These are phyloP conservation scores for Cyberlindnera saturnus DNA, from an alignment of 805 yeast genomes.

Conservation along the genomic window DNA sequence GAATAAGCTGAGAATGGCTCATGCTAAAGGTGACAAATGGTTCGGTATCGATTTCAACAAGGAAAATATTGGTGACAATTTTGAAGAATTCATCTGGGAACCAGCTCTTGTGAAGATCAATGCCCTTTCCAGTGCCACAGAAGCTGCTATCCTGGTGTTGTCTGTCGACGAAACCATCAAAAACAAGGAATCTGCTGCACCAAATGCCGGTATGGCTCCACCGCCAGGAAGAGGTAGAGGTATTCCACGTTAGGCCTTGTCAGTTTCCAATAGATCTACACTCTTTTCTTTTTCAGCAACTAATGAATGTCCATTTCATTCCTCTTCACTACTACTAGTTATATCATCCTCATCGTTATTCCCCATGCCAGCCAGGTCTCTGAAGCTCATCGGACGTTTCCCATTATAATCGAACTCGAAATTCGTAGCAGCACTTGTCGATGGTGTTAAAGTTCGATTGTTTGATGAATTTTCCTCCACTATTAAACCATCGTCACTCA, in stretches of 20 bases:
- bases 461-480: constrained; percentile 4
- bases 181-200: constrained; percentile 57
- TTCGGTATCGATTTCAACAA: constrained; percentile 87
- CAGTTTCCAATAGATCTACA: not conserved
- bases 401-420: not conserved
- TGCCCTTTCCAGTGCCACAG: constrained; percentile 94
- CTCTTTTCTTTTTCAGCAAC: not conserved
- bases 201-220: constrained; percentile 42
- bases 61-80: constrained; percentile 78
- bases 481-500: constrained; percentile 3
- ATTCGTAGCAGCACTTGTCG: not conserved
- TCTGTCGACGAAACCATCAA: constrained; percentile 94
- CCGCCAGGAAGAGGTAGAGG: constrained; percentile 68
- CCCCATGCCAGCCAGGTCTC: constrained; percentile 18
- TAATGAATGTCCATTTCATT: constrained; percentile 2
- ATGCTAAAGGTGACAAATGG: constrained; percentile 90
- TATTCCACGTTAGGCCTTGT: constrained; percentile 37
- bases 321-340: constrained; percentile 23
- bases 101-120: constrained; percentile 91
- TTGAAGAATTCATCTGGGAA: constrained; percentile 91
- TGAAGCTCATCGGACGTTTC: constrained; percentile 19
- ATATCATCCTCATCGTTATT: constrained; percentile 20
- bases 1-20: constrained; percentile 86
- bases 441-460: not conserved
- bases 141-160: constrained; percentile 87